phyloP scores from a whole-genome alignment of 2,329 filamentous ascomycete species.

The Penicillium sp. region DNA sequence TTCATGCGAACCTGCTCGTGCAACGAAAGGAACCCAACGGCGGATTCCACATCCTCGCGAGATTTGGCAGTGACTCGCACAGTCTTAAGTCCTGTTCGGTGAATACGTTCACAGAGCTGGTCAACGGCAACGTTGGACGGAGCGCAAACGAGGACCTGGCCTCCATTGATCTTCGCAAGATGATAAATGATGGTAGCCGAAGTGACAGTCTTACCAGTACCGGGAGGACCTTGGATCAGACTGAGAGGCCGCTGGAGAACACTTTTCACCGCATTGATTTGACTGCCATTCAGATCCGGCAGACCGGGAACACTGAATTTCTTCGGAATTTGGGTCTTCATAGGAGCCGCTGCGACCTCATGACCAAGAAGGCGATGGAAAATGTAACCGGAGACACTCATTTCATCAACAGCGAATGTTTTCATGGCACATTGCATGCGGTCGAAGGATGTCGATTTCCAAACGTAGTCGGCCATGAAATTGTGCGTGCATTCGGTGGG shows the following conservation, averaged over 20 bases:
- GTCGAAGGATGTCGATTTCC: slow-evolving; percentile 99
- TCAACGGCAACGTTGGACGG: slow-evolving; percentile 98
- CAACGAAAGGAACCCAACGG: slow-evolving; percentile 89
- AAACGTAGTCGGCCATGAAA: slow-evolving; percentile 98
- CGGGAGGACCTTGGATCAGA: slow-evolving; percentile 93
- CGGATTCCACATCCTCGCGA: slow-evolving; percentile 97
- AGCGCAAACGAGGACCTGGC: slow-evolving; percentile 92
- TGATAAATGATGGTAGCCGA: slow-evolving; percentile 99
- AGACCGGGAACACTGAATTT: slow-evolving; percentile 95
- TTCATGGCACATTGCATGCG: slow-evolving; percentile 99
- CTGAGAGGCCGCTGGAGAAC: slow-evolving; percentile 91
- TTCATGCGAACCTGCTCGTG: slow-evolving; percentile 98
- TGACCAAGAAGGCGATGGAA: slow-evolving; percentile 96
- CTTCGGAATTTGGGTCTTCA: slow-evolving; percentile 93
- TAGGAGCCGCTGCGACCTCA: slow-evolving; percentile 87
- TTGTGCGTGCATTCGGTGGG: slow-evolving; percentile 96
- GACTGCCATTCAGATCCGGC: slow-evolving; percentile 90
- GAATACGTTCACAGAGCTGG: slow-evolving; percentile 95
- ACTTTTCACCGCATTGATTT: slow-evolving; percentile 93
- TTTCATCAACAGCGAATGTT: slow-evolving; percentile 95
- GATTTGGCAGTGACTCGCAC: slow-evolving; percentile 98
- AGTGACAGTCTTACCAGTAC: slow-evolving; percentile 97
- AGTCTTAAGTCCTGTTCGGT: slow-evolving; percentile 90
- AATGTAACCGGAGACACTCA: slow-evolving; percentile 98
- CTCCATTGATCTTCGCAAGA: slow-evolving; percentile 88